Evolutionary conservation across 495 filamentous ascomycete genomes (phyloP).

Genomic region (Talaromyces liani): DNA sequence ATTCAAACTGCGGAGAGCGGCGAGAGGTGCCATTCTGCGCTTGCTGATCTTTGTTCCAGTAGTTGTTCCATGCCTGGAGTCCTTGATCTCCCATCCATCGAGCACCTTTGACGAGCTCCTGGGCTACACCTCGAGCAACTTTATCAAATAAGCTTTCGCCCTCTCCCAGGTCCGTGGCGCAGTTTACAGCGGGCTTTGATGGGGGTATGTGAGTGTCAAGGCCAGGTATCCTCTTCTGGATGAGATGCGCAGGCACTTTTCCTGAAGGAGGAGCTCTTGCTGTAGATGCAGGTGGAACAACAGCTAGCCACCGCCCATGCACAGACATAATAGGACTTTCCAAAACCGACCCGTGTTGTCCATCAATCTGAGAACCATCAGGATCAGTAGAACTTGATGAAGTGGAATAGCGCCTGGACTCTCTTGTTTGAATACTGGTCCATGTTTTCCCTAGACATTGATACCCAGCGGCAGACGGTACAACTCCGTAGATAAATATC

Average conservation of each 20-base stretch:
- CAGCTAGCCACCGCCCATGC: conserved; percentile 75
- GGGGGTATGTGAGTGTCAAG: conserved; percentile 64
- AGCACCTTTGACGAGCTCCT: conserved; percentile 83
- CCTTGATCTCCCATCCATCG: conserved; percentile 83
- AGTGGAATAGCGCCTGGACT: conserved; percentile 40
- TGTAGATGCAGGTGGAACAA: conserved; percentile 67
- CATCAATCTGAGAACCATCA: conserved; percentile 43
- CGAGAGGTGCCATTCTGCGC: conserved; percentile 21
- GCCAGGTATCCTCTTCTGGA: conserved; percentile 52
- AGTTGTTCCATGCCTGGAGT: conserved; percentile 78
- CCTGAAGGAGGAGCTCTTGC: conserved; percentile 63
- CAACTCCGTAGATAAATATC: conserved; percentile 62
- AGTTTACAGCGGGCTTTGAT: conserved; percentile 64
- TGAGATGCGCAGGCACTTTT: conserved; percentile 31
- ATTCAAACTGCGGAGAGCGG: conserved; percentile 20
- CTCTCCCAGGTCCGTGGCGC: conserved; percentile 69
- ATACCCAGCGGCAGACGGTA: conserved; percentile 46
- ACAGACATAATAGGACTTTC: conserved; percentile 66
- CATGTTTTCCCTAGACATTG: conserved; percentile 77
- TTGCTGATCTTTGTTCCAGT: conserved; percentile 64
- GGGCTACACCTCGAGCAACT: conserved; percentile 77
- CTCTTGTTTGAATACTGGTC: conserved; percentile 64
- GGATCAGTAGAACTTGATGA: conserved; percentile 49
- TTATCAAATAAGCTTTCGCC: conserved; percentile 78
- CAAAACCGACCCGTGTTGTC: conserved; percentile 31